Evolutionary conservation across 2,329 filamentous ascomycete species (phyloP), one percentile per base, ranked within the genome.

Genomic region (Aspergillus japonicus): DNA sequence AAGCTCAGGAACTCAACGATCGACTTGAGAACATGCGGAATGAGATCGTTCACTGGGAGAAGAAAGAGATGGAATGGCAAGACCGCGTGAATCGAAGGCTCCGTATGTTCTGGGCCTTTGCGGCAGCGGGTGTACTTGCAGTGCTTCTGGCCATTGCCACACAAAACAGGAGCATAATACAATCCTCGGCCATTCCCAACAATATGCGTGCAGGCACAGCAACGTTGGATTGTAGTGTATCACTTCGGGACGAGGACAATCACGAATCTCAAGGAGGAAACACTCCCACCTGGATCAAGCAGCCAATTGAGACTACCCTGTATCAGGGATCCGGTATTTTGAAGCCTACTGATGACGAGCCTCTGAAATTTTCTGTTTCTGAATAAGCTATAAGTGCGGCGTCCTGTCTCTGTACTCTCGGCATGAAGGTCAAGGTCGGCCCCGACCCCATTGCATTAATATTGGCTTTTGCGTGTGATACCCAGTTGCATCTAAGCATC

Each of bases 31-130:
- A 62, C 2, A 77, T 78, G 33, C 68, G 75, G 47, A 59, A 64
- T 16, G 72, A 74, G 61, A 78, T 81, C 48, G 72, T 78, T 57
- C 68, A 66, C 39, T 80, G 77, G 76, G 78, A 80, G 58, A 68
- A 68, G 52, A 69, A 72, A 57, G 79, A 82, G 58, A 66, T 65
- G 11, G 76, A 80, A 56, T 79, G 74, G 72, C 76, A 78, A 68
- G 71, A 67, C 33, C 71, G 72, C 23, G 68, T 77, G 6, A 74
- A 69, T 47, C 71, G 75, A 54, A 67, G 77, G 48, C 63, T 79
- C 47, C 74, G 75, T 21, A 71, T 80, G 23, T 69, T 77, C 59
- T 78, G 74, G 76, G 67, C 66, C 0, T 62, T 71, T 24, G 59
- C 75, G 21, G 63, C 60, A 12, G 64, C 66, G 6, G 64, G 66